Evolutionary conservation across 306 rosid genomes (phyloP).

Genomic region (Vicia faba): DNA sequence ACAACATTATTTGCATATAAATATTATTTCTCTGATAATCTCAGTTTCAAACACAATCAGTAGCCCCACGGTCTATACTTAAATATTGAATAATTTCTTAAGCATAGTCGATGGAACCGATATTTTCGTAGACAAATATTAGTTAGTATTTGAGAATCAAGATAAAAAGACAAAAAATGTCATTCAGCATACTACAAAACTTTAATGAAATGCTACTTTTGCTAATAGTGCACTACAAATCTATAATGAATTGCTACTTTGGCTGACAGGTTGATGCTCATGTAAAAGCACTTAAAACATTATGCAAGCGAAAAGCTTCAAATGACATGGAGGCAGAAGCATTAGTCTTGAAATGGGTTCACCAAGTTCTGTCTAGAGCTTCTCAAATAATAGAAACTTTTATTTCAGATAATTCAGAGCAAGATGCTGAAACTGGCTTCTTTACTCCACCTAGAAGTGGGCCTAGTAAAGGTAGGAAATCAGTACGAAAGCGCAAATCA

Average conservation of each 20-base stretch:
- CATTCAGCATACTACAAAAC: not conserved
- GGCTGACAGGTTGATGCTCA: conserved; percentile 83
- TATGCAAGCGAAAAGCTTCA: conserved; percentile 83
- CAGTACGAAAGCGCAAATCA: conserved; percentile 47
- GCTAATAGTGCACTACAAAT: conserved; percentile 6
- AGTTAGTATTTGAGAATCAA: not conserved
- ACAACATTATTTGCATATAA: not conserved
- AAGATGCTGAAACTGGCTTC: conserved; percentile 46
- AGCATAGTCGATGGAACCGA: conserved; percentile 14
- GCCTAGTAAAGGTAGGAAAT: conserved; percentile 55
- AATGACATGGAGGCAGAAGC: conserved; percentile 54
- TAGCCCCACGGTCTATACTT: conserved; percentile 12
- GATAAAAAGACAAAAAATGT: not conserved
- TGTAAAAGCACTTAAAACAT: conserved; percentile 73
- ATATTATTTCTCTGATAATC: conserved; percentile 11
- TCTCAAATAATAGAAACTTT: conserved; percentile 61
- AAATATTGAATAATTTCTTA: conserved; percentile 16
- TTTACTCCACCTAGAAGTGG: conserved; percentile 70
- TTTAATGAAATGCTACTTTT: conserved; percentile 30
- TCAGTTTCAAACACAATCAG: conserved; percentile 27
- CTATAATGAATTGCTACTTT: conserved; percentile 32
- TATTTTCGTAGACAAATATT: conserved; percentile 4
- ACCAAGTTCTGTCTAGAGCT: conserved; percentile 59
- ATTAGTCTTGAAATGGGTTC: conserved; percentile 64
- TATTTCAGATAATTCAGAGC: conserved; percentile 50